A percentile compares a stretch with the other conserved stretches of the same genome.
These are phyloP conservation scores for Aspergillus cristatus DNA, from an alignment of 495 filamentous ascomycete genomes.

Conservation along the genomic window DNA sequence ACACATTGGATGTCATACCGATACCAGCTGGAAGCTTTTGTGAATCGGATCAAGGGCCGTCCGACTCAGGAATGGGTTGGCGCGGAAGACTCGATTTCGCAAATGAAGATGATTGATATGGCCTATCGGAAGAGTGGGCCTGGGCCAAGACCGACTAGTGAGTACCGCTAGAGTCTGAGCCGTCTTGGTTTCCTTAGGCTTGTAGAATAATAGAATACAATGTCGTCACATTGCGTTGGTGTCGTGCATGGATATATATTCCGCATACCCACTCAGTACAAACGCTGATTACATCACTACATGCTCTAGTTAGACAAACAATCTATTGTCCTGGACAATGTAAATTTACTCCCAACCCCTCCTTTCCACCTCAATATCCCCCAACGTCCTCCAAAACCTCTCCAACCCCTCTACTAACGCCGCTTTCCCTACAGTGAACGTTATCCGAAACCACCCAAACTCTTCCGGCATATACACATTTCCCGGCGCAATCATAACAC, in stretches of 20 bases:
- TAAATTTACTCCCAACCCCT: too few relatives aligned
- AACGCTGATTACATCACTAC: too few relatives aligned
- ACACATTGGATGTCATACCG: constrained; percentile 43
- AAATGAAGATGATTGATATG: constrained; percentile 45
- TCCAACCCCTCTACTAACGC: constrained; percentile 6
- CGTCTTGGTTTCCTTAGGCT: too few relatives aligned
- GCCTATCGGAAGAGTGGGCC: constrained; percentile 42
- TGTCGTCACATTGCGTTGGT: too few relatives aligned
- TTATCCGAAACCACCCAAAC: constrained; percentile 11
- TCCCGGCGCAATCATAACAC: constrained; percentile 8
- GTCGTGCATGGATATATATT: constrained; percentile 9
- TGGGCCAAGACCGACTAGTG: constrained; percentile 9
- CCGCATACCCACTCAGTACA: constrained; percentile 7
- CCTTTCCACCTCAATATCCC: too few relatives aligned
- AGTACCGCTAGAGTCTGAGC: too few relatives aligned
- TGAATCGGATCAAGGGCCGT: constrained; percentile 40
- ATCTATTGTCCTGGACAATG: too few relatives aligned
- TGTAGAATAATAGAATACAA: too few relatives aligned
- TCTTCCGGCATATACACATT: constrained; percentile 5
- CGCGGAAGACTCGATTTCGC: constrained; percentile 39
- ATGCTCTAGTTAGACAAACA: too few relatives aligned
- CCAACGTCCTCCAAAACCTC: too few relatives aligned
- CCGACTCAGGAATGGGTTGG: constrained; percentile 39
- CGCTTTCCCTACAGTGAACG: constrained; percentile 5
- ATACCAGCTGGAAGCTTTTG: constrained; percentile 48